Percentiles rank a stretch among this genome's conserved stretches.
phyloP scores from a whole-genome alignment of 768 basidiomycete species.

The Calocera viscosa region DNA sequence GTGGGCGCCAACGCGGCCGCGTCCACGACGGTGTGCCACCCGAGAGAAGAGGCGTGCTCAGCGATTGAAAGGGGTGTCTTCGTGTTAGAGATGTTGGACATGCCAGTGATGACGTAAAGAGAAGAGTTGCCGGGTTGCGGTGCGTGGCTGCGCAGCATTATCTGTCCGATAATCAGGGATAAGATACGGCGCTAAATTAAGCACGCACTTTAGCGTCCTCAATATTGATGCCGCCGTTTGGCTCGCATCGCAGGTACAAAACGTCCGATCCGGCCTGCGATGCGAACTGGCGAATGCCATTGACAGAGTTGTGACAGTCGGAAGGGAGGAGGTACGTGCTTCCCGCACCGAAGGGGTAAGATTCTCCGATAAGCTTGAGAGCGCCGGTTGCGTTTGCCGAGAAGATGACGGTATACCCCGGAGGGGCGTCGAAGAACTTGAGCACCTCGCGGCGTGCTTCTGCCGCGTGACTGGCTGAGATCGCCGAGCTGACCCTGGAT shows the following conservation, averaged over 20 bases:
- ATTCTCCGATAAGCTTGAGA: conserved; percentile 69
- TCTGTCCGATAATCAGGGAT: neutral
- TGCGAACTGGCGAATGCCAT: conserved; percentile 12
- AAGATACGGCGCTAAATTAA: neutral
- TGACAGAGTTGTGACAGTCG: conserved; percentile 45
- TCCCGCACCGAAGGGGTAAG: conserved; percentile 54
- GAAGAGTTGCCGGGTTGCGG: conserved; percentile 37
- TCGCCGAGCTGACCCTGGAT: conserved; percentile 41
- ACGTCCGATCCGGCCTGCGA: conserved; percentile 37
- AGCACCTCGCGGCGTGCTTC: conserved; percentile 64
- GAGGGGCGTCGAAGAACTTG: conserved; percentile 61
- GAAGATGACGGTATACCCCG: conserved; percentile 69
- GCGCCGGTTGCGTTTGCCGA: conserved; percentile 70
- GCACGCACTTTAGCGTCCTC: conserved; percentile 45
- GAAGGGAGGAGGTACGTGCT: conserved; percentile 53
- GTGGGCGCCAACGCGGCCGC: conserved; percentile 71
- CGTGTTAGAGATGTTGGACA: conserved; percentile 70
- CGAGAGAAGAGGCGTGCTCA: conserved; percentile 49
- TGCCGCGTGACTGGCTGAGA: conserved; percentile 51
- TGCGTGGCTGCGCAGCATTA: conserved; percentile 40
- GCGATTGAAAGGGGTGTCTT: conserved; percentile 55
- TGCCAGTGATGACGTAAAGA: conserved; percentile 64
- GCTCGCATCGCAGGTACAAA: conserved; percentile 51
- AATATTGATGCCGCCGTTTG: conserved; percentile 51
- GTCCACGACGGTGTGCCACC: conserved; percentile 66